Base-by-base conservation (phyloP, 2,329 filamentous ascomycete species). In the Clarireedia homoeocarpa region DNA sequence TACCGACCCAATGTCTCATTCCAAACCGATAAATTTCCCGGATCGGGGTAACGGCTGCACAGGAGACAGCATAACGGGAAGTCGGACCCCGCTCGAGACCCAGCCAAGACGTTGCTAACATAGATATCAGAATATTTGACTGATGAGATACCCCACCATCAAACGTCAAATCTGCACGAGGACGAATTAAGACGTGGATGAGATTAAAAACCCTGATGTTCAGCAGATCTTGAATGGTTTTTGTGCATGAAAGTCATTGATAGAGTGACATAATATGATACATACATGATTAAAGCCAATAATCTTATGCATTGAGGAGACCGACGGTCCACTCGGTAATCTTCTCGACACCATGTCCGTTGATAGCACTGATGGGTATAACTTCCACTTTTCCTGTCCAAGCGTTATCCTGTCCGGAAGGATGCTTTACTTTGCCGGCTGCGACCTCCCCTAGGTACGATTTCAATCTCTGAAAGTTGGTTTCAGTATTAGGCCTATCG, bases 351-450 rank as follows among this genome's bases (percentile, higher is more conserved):
- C 92, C 91, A 69, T 96, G 85, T 5, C 88, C 89, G 57, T 86
- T 82, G 60, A 96, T 95, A 48, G 92, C 94, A 69, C 91, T 95
- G 48, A 97, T 84, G 0, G 94, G 94, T 58, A 97, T 84, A 20
- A 82, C 88, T 23, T 80, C 76, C 34, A 88, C 79, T 75, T 84
- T 72, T 71, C 78, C 71, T 67, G 74, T 72, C 85, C 85, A 81
- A 7, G 77, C 76, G 3, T 72, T 73, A 53, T 77, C 73, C 27
- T 83, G 74, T 5, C 79, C 82, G 62, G 88, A 91, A 0, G 91
- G 92, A 71, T 96, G 92, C 27, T 78, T 75, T 57, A 79, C 77
- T 20, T 74, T 71, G 1, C 86, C 85, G 0, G 74, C 74, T 51
- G 81, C 81, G 24, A 97, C 78, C 4, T 74, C 74, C 4, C 80